Conservation (phyloP, 2,329 filamentous ascomycete species). For the Dissoconium aciculare region DNA sequence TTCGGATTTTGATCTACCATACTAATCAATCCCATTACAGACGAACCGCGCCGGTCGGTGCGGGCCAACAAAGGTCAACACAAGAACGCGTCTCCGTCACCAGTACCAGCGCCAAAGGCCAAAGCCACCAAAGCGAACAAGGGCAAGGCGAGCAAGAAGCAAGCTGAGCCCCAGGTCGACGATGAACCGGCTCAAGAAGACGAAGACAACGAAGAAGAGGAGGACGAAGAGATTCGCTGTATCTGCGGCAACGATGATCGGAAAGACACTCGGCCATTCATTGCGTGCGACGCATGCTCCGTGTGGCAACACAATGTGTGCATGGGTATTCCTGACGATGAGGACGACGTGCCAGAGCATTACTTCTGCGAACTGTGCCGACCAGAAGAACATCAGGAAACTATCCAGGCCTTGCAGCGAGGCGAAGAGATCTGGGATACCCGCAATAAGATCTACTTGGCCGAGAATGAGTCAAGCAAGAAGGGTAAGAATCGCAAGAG, state of each 20-base stretch:
- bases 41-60: slow-evolving; percentile 84
- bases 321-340: slow-evolving; percentile 69
- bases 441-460: slow-evolving; percentile 27
- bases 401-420: slow-evolving; percentile 60
- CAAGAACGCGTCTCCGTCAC: slow-evolving; percentile 56
- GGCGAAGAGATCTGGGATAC: slow-evolving; percentile 78
- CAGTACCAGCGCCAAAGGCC: slow-evolving; percentile 23
- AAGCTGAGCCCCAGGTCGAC: slow-evolving; percentile 33
- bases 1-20: too few relatives aligned
- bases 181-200: slow-evolving; percentile 48
- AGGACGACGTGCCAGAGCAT: slow-evolving; percentile 58
- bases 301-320: slow-evolving; percentile 98
- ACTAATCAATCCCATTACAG: slow-evolving; percentile 27
- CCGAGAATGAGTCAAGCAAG: slow-evolving; percentile 45
- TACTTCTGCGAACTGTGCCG: slow-evolving; percentile 90
- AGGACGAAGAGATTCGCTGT: slow-evolving; percentile 59
- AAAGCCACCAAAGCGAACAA: slow-evolving; percentile 32
- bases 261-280: slow-evolving; percentile 81
- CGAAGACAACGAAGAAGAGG: slow-evolving; percentile 31
- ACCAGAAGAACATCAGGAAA: slow-evolving; percentile 66
- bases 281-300: slow-evolving; percentile 80
- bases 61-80: slow-evolving; percentile 95
- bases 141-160: slow-evolving; percentile 26
- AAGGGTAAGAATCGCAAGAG: slow-evolving; percentile 47
- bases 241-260: slow-evolving; percentile 83